Conservation (phyloP, 257 asterid species). For the Galeopsis tetrahit region DNA sequence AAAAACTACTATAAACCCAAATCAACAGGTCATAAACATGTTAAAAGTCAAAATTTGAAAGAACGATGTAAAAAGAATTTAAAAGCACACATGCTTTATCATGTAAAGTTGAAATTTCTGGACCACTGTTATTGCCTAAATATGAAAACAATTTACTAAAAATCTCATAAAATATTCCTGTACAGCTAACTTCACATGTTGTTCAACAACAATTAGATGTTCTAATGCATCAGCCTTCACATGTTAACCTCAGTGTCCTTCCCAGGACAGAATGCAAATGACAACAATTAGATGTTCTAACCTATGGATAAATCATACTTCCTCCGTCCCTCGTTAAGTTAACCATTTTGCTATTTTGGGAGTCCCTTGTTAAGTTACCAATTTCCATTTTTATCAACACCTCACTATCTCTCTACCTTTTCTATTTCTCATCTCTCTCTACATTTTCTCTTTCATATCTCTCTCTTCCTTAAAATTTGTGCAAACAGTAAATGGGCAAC, state of each 20-base stretch:
- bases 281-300: not conserved
- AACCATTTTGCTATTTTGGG: too few species aligned
- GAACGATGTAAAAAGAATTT: not conserved
- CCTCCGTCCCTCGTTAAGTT: too few species aligned
- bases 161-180: not conserved
- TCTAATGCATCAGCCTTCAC: not conserved
- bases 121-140: constrained; percentile 13
- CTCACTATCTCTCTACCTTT: too few species aligned
- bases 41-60: not conserved
- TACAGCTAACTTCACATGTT: not conserved
- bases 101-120: constrained; percentile 1
- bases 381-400: too few species aligned
- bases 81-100: not conserved
- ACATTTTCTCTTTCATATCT: too few species aligned
- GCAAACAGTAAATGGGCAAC: too few species aligned
- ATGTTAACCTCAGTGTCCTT: not conserved
- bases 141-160: not conserved
- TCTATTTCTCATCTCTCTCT: too few species aligned
- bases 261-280: not conserved
- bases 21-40: not conserved
- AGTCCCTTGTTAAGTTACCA: too few species aligned
- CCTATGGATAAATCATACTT: too few species aligned
- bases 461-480: too few species aligned
- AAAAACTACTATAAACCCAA: too few species aligned
- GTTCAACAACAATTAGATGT: not conserved